These are phyloP conservation scores for Fusarium fujikuroi DNA, from an alignment of 2,329 filamentous ascomycete species.

Conservation along the genomic window DNA sequence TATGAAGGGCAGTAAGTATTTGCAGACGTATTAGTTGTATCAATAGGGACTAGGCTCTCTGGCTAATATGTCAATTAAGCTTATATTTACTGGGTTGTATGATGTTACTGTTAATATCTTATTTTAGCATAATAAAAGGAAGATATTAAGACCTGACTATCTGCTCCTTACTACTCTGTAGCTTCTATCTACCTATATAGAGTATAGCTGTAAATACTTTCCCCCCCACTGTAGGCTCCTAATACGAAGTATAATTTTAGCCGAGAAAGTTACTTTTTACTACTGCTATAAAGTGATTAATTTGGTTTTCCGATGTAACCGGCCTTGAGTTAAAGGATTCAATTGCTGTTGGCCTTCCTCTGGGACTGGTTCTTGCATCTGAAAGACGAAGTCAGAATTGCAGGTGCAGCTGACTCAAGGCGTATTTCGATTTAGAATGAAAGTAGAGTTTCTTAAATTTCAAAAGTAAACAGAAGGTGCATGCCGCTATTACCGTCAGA, in stretches of 20 bases:
- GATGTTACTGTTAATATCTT: not conserved
- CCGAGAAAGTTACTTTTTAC: not conserved
- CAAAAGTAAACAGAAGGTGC: no score
- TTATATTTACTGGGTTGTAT: not conserved
- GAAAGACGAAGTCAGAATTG: accelerated
- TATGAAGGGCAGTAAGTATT: not conserved
- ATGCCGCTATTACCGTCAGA: not conserved
- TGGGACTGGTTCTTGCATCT: accelerated
- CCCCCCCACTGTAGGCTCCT: not conserved
- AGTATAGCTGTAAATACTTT: no score
- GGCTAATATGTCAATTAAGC: no score
- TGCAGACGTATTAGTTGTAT: not conserved
- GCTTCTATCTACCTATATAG: no score
- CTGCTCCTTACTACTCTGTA: no score
- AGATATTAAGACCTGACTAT: not conserved
- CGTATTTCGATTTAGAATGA: no score
- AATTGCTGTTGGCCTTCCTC: no score
- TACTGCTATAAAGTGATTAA: not conserved
- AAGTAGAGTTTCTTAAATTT: no score
- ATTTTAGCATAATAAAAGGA: not conserved
- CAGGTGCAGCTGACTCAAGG: no score
- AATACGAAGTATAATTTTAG: not conserved
- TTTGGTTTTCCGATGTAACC: not conserved
- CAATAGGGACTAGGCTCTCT: not conserved
- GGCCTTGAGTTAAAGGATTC: not conserved